Base-by-base conservation (phyloP, 2,329 filamentous ascomycete species). In the Capronia coronata region DNA sequence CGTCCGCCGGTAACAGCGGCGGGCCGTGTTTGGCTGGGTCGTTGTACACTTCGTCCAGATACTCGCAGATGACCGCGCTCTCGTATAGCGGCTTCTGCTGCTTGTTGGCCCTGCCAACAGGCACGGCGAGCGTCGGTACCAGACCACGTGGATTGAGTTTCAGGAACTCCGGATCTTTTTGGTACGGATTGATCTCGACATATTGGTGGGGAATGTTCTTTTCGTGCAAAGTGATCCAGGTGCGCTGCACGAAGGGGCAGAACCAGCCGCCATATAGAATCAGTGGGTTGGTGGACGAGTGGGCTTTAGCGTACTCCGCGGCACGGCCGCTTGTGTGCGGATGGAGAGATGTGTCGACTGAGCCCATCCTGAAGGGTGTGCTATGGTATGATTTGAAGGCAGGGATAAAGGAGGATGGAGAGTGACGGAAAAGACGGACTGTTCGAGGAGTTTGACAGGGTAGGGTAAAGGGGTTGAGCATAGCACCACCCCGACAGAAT, bases 241-340 rank as follows among this genome's bases (percentile, higher is more conserved):
- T 75, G 13, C 85, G 77, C 68, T 89, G 85, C 2, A 87, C 68
- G 35, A 49, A 46, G 6, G 77, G 76, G 61, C 76, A 91, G 73
- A 87, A 88, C 84, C 84, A 89, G 56, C 80, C 82, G 18, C 79
- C 79, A 66, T 87, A 88, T 5, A 88, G 73, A 65, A 84, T 85
- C 49, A 68, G 48, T 13, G 65, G 66, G 50, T 67, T 59, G 30
- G 66, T 61, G 5, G 55, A 52, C 9, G 52, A 53, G 44, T 69
- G 67, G 30, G 58, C 55, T 16, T 63, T 62, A 9, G 67, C 67
- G 35, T 68, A 56, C 1, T 48, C 46, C 51, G 70, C 70, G 23
- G 72, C 73, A 2, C 62, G 59, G 9, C 73, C 72, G 3, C 69
- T 72, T 41, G 72, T 71, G 50, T 68, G 65, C 1, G 71, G 67